A percentile compares a stretch with the other conserved stretches of the same genome.
phyloP scores from a whole-genome alignment of 441 rosid genomes.

The Iberis amara region DNA sequence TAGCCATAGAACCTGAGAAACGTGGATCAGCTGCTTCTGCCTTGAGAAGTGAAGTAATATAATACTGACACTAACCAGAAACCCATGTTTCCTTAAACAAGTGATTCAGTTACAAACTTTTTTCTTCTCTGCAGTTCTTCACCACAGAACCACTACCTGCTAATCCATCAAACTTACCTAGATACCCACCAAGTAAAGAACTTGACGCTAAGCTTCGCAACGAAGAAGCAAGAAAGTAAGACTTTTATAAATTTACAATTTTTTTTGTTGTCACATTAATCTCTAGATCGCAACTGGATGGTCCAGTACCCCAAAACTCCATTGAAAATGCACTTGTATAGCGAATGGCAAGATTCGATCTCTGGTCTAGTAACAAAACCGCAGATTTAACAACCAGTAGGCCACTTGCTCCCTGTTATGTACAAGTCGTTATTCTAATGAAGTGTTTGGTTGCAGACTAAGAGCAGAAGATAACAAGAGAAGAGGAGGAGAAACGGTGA shows the following conservation, averaged over 20 bases:
- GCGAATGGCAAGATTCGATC: too few species aligned
- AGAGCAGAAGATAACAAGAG: conserved; percentile 49
- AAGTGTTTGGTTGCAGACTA: conserved; percentile 35
- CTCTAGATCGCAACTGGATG: too few species aligned
- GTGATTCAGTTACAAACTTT: neutral
- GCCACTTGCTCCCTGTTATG: too few species aligned
- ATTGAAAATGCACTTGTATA: too few species aligned
- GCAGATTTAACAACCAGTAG: too few species aligned
- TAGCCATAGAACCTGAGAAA: conserved; percentile 56
- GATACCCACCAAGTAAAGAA: conserved; percentile 65
- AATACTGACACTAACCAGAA: neutral
- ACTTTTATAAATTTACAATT: too few species aligned
- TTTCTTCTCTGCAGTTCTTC: conserved; percentile 42
- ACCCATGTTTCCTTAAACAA: neutral
- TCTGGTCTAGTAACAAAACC: too few species aligned
- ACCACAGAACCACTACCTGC: conserved; percentile 47
- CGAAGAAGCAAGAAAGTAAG: conserved; percentile 54
- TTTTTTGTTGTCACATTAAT: too few species aligned
- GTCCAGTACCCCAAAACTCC: too few species aligned
- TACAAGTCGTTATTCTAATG: conserved; percentile 1
- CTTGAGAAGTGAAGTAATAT: conserved; percentile 51
- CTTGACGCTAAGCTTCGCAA: conserved; percentile 54
- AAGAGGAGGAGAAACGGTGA: conserved; percentile 52
- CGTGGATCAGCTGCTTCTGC: conserved; percentile 80
- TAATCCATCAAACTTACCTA: conserved; percentile 53